Conservation (phyloP, 2,329 filamentous ascomycete species). For the Venturia aucupariae region DNA sequence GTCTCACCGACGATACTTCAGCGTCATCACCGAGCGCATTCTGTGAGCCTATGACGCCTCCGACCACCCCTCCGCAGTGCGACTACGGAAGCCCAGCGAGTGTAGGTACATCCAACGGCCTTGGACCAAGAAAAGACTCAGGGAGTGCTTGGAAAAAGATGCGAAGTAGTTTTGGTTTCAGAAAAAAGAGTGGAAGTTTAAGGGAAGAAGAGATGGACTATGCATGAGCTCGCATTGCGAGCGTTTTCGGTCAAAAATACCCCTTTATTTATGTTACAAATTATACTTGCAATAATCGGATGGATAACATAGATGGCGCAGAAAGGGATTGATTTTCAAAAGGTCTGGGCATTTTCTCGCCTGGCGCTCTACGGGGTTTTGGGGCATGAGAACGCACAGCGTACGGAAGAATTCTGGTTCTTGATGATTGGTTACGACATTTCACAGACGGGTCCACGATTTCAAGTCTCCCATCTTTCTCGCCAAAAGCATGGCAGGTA, state of each 20-base stretch:
- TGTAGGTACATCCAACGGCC: neutral
- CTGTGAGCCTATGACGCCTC: constrained; percentile 62
- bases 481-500: constrained; percentile 4
- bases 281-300: neutral
- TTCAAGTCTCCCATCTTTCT: neutral
- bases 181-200: constrained; percentile 13
- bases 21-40: constrained; percentile 40
- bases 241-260: neutral
- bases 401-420: neutral
- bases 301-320: neutral
- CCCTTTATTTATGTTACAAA: neutral
- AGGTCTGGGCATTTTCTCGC: neutral
- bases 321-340: neutral
- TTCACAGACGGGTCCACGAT: neutral
- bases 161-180: constrained; percentile 15
- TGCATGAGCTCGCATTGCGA: neutral
- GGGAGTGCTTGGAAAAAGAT: constrained; percentile 15
- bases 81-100: constrained; percentile 10
- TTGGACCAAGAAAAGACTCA: constrained; percentile 3
- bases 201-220: constrained; percentile 13
- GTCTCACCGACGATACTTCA: constrained; percentile 52
- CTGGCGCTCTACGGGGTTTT: neutral
- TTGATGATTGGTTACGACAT: constrained; percentile 1
- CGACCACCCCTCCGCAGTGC: constrained; percentile 53
- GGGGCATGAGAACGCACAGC: neutral